A percentile compares a stretch with the other conserved stretches of the same genome.
Conservation (phyloP, 306 rosid species). For the Malus sieversii region DNA sequence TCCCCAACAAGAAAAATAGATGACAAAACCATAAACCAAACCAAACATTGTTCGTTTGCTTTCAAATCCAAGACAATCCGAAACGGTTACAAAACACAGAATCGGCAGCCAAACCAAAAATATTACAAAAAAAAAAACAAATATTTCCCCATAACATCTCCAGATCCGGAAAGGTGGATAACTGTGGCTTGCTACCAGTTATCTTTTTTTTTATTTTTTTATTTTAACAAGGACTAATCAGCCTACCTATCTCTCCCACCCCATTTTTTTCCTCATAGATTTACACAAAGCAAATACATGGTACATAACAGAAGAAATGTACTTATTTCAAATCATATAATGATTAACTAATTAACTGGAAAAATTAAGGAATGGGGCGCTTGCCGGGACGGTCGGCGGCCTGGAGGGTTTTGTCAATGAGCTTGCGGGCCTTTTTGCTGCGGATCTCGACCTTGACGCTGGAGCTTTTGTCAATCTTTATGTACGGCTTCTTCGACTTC, state of each 20-base stretch:
- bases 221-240: background rate
- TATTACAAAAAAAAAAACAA: background rate
- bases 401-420: slow-evolving; percentile 80
- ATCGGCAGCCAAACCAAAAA: slow-evolving; percentile 5
- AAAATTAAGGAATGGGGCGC: background rate
- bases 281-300: background rate
- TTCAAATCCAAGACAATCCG: slow-evolving; percentile 1
- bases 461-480: slow-evolving; percentile 89
- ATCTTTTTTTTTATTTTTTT: accelerated
- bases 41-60: background rate
- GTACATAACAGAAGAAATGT: background rate
- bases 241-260: background rate
- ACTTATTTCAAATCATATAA: background rate
- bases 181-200: accelerated
- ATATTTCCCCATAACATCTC: no score
- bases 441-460: slow-evolving; percentile 93
- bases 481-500: slow-evolving; percentile 60
- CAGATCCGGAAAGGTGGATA: accelerated
- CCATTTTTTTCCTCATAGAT: background rate
- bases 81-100: slow-evolving; percentile 15
- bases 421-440: slow-evolving; percentile 71
- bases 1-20: background rate
- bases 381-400: slow-evolving; percentile 61
- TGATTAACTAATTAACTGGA: background rate
- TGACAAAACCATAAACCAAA: background rate